Evolutionary conservation across 83 land plant species (phyloP), one percentile per base, ranked within the genome.

Genomic region (Larix sibirica): DNA sequence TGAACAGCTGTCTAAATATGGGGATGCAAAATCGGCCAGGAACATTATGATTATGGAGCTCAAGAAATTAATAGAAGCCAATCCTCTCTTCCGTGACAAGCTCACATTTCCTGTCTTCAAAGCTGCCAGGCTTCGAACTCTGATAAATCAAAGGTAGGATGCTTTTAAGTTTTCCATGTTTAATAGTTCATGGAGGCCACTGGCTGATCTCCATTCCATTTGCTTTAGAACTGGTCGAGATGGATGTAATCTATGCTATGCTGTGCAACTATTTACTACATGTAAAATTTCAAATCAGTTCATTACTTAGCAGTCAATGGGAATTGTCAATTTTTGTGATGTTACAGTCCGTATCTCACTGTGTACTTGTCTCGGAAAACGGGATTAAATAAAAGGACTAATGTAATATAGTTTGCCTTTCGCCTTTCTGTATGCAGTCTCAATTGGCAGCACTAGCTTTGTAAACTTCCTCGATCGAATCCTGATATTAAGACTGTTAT

Each of bases 371-470:
- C n/a, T 42, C 4, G 17, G 12, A 73, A 73, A 26, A 73, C 16
- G 56, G 56, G 12, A 40, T 21, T n/a, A 38, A 26, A 40, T 73
- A 42, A 10, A 6, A 23, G 6, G 20, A 42, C 21, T 21, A 2
- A 44, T 42, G 40, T 73, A 73, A 13, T 28, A 42, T 0, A 2
- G 38, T 60, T 20, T 56, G 76, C 38, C 2, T 0, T 79, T 33
- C 23, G 26, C 63, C 73, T 24, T 78, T 7, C 18, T 50, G 47
- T 40, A 38, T 62, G 21, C 81, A 96, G 98, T 85, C 82, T 96
- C 62, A 96, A 96, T 86, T 96, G 98, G 98, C 99, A 96, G 88
- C 99, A 96, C 82, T 98, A 96, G 84, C 96, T 96, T 61, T 96
- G 99, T 89, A 96, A 96, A 83, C 95, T 91, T 84, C 99, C 99